Conservation (phyloP, 1,284 basidiomycete species). For the Moesziomyces sp. region DNA sequence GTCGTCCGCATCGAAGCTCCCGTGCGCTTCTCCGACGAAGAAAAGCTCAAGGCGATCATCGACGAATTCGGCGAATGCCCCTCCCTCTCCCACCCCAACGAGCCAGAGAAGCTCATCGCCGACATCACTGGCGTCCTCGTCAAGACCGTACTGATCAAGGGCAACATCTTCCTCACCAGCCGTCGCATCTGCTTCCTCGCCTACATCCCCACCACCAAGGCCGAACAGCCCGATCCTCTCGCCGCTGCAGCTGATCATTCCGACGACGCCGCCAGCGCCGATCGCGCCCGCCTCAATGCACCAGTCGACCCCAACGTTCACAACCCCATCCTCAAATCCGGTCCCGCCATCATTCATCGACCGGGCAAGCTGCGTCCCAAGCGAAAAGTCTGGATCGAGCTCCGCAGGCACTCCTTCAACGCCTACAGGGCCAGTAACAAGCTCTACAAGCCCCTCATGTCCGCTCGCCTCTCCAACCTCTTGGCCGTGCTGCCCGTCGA, state of each 20-base stretch:
- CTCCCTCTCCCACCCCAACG: conserved; percentile 24
- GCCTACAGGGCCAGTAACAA: conserved; percentile 55
- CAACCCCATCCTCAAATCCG: conserved; percentile 51
- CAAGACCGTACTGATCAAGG: conserved; percentile 58
- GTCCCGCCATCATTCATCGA: conserved; percentile 51
- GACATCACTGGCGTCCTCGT: conserved; percentile 49
- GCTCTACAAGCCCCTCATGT: conserved; percentile 57
- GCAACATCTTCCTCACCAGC: conserved; percentile 54
- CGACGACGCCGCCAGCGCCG: not conserved
- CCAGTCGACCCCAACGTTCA: conserved; percentile 29
- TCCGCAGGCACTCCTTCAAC: conserved; percentile 50
- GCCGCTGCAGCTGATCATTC: not conserved
- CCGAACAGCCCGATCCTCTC: not conserved
- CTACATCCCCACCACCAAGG: conserved; percentile 31
- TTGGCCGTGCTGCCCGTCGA: conserved; percentile 49
- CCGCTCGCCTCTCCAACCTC: conserved; percentile 50
- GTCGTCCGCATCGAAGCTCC: conserved; percentile 13
- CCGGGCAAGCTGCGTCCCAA: conserved; percentile 50
- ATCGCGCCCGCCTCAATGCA: not conserved
- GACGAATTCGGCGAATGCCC: conserved; percentile 56
- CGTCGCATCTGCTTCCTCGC: conserved; percentile 61
- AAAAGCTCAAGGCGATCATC: conserved; percentile 51
- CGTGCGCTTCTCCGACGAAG: conserved; percentile 24
- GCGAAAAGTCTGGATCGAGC: conserved; percentile 56
- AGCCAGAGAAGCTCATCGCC: conserved; percentile 47